phyloP scores from a whole-genome alignment of 2,329 filamentous ascomycete genomes.

The Boeremia lycopersici region DNA sequence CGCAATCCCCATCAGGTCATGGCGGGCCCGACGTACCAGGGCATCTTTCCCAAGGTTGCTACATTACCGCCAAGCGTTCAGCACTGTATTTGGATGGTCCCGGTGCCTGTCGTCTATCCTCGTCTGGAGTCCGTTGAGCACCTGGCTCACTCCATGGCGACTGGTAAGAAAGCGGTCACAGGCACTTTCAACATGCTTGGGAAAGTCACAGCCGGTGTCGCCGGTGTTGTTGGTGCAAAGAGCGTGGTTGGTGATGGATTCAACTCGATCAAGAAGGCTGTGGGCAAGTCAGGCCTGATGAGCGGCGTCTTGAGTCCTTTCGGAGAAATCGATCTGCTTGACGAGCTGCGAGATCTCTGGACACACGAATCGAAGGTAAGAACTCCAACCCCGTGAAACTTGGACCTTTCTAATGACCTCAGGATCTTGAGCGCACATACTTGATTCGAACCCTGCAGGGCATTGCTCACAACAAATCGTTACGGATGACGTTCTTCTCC shows the following conservation, averaged over 20 bases:
- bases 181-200: slow-evolving; percentile 95
- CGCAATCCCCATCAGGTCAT: slow-evolving; percentile 89
- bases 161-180: slow-evolving; percentile 95
- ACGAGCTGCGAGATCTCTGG: slow-evolving; percentile 96
- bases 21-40: slow-evolving; percentile 95
- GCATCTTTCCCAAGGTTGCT: slow-evolving; percentile 93
- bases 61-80: slow-evolving; percentile 90
- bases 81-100: slow-evolving; percentile 95
- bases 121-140: slow-evolving; percentile 90
- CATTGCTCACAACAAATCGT: slow-evolving; percentile 91
- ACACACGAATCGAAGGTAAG: slow-evolving; percentile 89
- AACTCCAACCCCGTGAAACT: not conserved
- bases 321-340: slow-evolving; percentile 90
- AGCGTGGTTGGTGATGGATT: slow-evolving; percentile 92
- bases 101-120: slow-evolving; percentile 89
- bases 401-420: slow-evolving; percentile 16
- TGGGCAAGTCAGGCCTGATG: slow-evolving; percentile 95
- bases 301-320: slow-evolving; percentile 94
- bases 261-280: slow-evolving; percentile 91
- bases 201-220: slow-evolving; percentile 92
- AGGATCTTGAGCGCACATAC: slow-evolving; percentile 94
- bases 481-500: slow-evolving; percentile 96
- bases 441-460: slow-evolving; percentile 94
- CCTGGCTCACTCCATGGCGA: slow-evolving; percentile 86
- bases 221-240: slow-evolving; percentile 93